A percentile compares a stretch with the other conserved stretches of the same genome.
These are phyloP conservation scores for Ligustrum vulgare DNA, from an alignment of 257 asterid genomes.

Conservation along the genomic window DNA sequence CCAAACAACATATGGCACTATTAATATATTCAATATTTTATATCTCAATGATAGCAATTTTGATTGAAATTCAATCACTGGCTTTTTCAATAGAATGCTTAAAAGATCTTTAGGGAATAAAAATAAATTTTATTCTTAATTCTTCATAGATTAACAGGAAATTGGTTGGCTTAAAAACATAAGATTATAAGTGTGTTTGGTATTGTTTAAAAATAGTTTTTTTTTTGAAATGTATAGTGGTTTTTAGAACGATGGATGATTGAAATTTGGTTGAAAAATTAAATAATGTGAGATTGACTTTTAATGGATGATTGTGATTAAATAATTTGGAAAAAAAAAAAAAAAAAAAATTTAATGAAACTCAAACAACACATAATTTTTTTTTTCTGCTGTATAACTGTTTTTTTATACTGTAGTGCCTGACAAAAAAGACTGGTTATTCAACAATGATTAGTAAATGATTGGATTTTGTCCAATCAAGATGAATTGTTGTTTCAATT, in stretches of 20 bases:
- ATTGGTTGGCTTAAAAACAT: neutral
- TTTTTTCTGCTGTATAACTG: too few species aligned
- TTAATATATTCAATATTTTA: conserved; percentile 17
- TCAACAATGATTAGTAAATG: conserved; percentile 22
- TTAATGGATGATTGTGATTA: too few species aligned
- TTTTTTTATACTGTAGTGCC: neutral
- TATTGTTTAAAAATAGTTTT: too few species aligned
- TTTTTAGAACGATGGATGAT: too few species aligned
- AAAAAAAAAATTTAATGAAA: too few species aligned
- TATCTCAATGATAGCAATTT: conserved; percentile 18
- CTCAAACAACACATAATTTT: too few species aligned
- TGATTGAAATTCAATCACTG: neutral
- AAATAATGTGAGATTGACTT: too few species aligned
- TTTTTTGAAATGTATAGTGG: too few species aligned
- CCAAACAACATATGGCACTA: conserved; percentile 6
- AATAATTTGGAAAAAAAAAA: too few species aligned
- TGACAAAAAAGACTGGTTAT: neutral
- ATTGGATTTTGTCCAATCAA: conserved; percentile 19
- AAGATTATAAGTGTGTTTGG: too few species aligned
- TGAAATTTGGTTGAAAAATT: too few species aligned
- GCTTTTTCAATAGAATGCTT: neutral
- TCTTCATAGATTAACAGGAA: conserved; percentile 15
- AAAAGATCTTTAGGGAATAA: neutral
- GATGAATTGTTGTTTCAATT: neutral
- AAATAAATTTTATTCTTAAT: conserved; percentile 10